Percentiles rank a stretch among this genome's conserved stretches.
These are phyloP conservation scores for Exsudoporus floridanus DNA, from an alignment of 1,284 basidiomycete genomes.

Conservation along the genomic window DNA sequence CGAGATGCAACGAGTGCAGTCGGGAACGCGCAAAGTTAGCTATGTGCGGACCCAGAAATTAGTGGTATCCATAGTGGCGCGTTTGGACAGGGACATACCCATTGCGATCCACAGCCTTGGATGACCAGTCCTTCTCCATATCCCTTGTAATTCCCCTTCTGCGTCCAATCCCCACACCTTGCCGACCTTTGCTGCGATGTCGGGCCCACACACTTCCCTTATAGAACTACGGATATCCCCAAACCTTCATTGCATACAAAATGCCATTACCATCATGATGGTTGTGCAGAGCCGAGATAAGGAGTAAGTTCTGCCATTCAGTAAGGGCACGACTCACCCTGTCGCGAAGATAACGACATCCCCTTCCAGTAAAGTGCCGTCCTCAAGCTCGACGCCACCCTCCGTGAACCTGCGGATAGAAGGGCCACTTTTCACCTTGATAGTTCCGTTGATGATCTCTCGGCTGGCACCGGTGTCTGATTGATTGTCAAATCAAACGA, in stretches of 20 bases:
- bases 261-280: background rate
- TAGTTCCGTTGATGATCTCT: constrained; percentile 44
- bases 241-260: constrained; percentile 17
- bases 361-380: constrained; percentile 40
- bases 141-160: constrained; percentile 46
- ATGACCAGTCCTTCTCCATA: constrained; percentile 36
- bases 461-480: constrained; percentile 38
- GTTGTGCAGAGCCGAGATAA: background rate
- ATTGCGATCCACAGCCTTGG: constrained; percentile 38
- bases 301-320: background rate
- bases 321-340: constrained; percentile 28
- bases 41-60: constrained; percentile 4
- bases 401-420: constrained; percentile 36
- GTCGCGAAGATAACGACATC: constrained; percentile 49
- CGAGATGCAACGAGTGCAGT: constrained; percentile 37
- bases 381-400: constrained; percentile 39
- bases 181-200: constrained; percentile 39
- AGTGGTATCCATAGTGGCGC: background rate
- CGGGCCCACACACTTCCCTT: constrained; percentile 37
- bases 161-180: constrained; percentile 46
- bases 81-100: constrained; percentile 18
- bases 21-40: constrained; percentile 37
- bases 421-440: constrained; percentile 42
- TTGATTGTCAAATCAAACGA: background rate
- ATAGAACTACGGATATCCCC: constrained; percentile 32